These are phyloP conservation scores for Solioccasus polychromus DNA, from an alignment of 768 basidiomycete species.

Conservation along the genomic window DNA sequence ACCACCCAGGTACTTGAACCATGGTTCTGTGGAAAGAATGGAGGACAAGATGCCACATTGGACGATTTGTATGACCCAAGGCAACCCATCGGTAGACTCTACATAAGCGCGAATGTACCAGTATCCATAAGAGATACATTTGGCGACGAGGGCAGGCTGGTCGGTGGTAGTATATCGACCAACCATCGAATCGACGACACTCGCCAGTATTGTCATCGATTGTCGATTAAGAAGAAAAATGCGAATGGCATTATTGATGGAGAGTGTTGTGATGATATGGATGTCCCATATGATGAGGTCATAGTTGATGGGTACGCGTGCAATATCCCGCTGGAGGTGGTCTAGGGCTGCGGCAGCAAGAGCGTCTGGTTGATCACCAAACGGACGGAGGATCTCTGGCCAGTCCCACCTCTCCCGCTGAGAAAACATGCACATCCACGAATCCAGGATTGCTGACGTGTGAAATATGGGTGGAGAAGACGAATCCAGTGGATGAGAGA, in stretches of 20 bases:
- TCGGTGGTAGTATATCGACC: conserved; percentile 2
- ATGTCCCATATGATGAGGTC: conserved; percentile 30
- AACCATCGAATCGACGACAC: conserved; percentile 17
- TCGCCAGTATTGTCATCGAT: conserved; percentile 18
- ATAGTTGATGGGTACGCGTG: conserved; percentile 19
- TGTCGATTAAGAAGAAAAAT: conserved; percentile 20
- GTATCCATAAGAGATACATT: conserved; percentile 26
- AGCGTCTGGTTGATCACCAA: conserved; percentile 13
- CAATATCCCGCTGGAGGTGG: conserved; percentile 24
- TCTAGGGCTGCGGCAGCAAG: conserved; percentile 24
- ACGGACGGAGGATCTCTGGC: conserved; percentile 25
- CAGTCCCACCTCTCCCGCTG: conserved; percentile 25
- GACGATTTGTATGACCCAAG: conserved; percentile 25
- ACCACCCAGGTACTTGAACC: conserved; percentile 19
- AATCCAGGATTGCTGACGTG: conserved; percentile 20
- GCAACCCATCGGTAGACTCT: conserved; percentile 24
- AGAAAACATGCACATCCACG: conserved; percentile 28
- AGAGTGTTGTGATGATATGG: conserved; percentile 27
- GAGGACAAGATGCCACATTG: conserved; percentile 24
- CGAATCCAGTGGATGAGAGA: conserved; percentile 9
- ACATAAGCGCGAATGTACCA: conserved; percentile 30
- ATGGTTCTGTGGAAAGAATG: conserved; percentile 26
- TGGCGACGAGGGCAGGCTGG: conserved; percentile 16
- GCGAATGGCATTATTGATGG: conserved; percentile 24
- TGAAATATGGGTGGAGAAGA: conserved; percentile 2